Evolutionary conservation across 257 asterid species (phyloP).

Genomic region (Marsdenia floribunda): DNA sequence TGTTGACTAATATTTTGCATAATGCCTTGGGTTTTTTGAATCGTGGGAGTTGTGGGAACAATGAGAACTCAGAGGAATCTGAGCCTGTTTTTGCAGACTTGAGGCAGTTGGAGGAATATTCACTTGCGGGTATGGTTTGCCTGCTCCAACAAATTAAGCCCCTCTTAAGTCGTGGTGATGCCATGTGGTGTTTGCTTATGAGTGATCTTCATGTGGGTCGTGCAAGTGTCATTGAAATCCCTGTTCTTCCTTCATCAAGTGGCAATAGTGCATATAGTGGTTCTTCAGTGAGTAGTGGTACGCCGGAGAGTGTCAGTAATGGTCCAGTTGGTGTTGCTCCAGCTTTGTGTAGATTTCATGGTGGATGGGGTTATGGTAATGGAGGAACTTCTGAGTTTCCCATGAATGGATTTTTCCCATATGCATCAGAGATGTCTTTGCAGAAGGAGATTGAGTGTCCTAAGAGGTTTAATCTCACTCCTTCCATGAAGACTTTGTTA

Average conservation of each 20-base stretch:
- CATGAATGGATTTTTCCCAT: conserved; percentile 45
- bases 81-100: conserved; percentile 52
- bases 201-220: conserved; percentile 83
- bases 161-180: conserved; percentile 72
- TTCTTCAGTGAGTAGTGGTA: conserved; percentile 25
- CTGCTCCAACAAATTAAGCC: conserved; percentile 86
- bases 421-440: conserved; percentile 52
- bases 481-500: conserved; percentile 76
- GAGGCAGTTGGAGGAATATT: conserved; percentile 79
- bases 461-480: conserved; percentile 80
- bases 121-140: conserved; percentile 80
- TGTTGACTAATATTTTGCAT: conserved; percentile 64
- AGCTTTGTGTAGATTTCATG: conserved; percentile 71
- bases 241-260: conserved; percentile 46
- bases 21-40: conserved; percentile 67
- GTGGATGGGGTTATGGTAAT: conserved; percentile 85
- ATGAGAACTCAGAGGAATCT: conserved; percentile 32
- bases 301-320: conserved; percentile 35
- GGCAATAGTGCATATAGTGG: conserved; percentile 34
- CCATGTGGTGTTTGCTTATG: conserved; percentile 96
- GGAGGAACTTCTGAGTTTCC: conserved; percentile 64
- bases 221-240: conserved; percentile 87
- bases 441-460: conserved; percentile 89
- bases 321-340: conserved; percentile 75
- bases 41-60: conserved; percentile 34